These are phyloP conservation scores for Haberlea rhodopensis DNA, from an alignment of 257 asterid genomes.

Conservation along the genomic window DNA sequence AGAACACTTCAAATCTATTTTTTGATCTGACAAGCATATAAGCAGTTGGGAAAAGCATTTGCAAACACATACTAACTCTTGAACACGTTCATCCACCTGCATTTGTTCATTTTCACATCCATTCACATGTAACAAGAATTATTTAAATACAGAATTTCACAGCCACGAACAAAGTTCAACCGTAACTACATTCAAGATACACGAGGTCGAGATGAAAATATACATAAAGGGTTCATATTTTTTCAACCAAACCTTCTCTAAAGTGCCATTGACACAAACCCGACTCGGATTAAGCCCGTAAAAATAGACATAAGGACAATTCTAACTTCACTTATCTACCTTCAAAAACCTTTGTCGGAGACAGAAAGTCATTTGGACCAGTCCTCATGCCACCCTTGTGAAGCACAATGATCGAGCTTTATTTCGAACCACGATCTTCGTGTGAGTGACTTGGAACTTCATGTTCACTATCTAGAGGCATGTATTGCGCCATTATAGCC, in stretches of 20 bases:
- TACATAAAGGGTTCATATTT: too few relatives aligned
- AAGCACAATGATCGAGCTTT: too few relatives aligned
- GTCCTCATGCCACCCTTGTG: too few relatives aligned
- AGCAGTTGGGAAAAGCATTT: too few relatives aligned
- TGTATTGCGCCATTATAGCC: slow-evolving; percentile 95
- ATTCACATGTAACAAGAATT: background rate
- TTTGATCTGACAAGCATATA: too few relatives aligned
- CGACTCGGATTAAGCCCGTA: too few relatives aligned
- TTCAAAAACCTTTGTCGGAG: slow-evolving; percentile 32
- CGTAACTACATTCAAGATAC: background rate
- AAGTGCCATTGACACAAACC: too few relatives aligned
- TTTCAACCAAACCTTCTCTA: too few relatives aligned
- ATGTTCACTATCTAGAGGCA: slow-evolving; percentile 84
- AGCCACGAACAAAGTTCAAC: background rate
- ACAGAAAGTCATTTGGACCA: slow-evolving; percentile 25
- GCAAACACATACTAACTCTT: too few relatives aligned
- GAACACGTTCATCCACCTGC: too few relatives aligned
- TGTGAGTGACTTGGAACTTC: slow-evolving; percentile 60
- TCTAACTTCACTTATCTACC: slow-evolving; percentile 31
- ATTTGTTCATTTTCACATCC: too few relatives aligned
- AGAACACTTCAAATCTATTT: too few relatives aligned
- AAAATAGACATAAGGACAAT: slow-evolving; percentile 35
- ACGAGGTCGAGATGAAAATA: background rate
- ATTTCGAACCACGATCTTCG: slow-evolving; percentile 52
- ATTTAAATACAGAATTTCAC: background rate